Evolutionary conservation across 176 grass and related monocot species (phyloP), one percentile per base, ranked within the genome.

Genomic region (Guadua angustifolia): DNA sequence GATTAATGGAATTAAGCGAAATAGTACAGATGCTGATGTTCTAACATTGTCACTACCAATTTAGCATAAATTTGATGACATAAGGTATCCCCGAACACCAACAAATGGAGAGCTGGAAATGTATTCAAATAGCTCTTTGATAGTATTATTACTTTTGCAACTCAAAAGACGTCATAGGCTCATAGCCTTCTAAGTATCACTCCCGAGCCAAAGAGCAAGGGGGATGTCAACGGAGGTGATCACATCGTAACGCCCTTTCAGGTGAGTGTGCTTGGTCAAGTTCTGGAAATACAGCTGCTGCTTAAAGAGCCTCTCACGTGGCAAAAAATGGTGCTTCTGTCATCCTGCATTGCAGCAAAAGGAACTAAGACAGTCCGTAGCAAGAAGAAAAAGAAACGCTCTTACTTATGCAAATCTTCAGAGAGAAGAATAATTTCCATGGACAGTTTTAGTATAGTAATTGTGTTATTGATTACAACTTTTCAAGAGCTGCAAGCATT

Each of bases 161-260:
- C 43, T 75, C 24, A 58, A 67, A 80, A 51, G 21, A 59, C 22
- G 3, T 66, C 73, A 68, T 65, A 9, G 5, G 51, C 22, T 79
- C 61, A 50, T 50, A 75, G 33, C 22, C 10, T 68, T 25, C 29
- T 69, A 69, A 71, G 29, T 42, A 51, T 80, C 55, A 71, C 8
- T 78, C 59, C 49, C 25, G 29, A 58, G 56, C 40, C 25, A 57
- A 36, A 40, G 73, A n/a, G 84, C 77, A 42, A 91, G 86, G 67
- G 92, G 92, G 46, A 94, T 91, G 33, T 67, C 92, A 8, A 94
- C 81, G 0, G 87, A 94, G 52, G 89, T 94, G 77, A 94, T 78
- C 62, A 57, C 65, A 12, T 94, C 89, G 9, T 82, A 85, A 53
- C 86, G 86, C 9, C 89, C 92, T 57, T 94, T 94, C 77, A 91